Conservation (phyloP, 148 eudicot species). For the Rhododendron henanense region DNA sequence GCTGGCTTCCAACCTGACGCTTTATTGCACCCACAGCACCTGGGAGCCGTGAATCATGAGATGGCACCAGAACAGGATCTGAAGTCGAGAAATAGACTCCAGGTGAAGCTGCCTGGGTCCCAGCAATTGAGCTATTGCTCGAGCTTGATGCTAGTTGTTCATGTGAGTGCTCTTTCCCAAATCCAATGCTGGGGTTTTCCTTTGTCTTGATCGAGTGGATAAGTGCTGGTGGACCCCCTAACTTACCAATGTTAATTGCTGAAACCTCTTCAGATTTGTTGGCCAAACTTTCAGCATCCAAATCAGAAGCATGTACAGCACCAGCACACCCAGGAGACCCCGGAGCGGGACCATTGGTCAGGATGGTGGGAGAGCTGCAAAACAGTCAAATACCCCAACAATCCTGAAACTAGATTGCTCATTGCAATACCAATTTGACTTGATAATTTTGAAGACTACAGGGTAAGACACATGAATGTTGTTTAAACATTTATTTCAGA, state of each 20-base stretch:
- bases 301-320: conserved; percentile 23
- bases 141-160: conserved; percentile 24
- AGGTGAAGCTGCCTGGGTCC: conserved; percentile 24
- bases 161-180: conserved; percentile 19
- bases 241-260: conserved; percentile 15
- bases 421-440: conserved; percentile 5
- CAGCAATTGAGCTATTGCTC: conserved; percentile 25
- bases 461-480: background rate
- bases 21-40: conserved; percentile 48
- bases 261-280: conserved; percentile 24
- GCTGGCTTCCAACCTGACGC: conserved; percentile 43
- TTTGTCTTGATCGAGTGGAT: conserved; percentile 22
- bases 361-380: conserved; percentile 44
- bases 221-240: conserved; percentile 20
- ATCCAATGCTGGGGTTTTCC: conserved; percentile 24
- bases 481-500: background rate
- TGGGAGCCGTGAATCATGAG: conserved; percentile 41
- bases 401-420: background rate
- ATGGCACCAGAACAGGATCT: conserved; percentile 54
- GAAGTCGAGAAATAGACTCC: conserved; percentile 48
- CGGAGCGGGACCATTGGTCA: conserved; percentile 42
- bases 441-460: background rate
- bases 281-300: conserved; percentile 22
- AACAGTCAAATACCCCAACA: conserved; percentile 13
- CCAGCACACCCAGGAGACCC: conserved; percentile 34